Evolutionary conservation across 1,284 basidiomycete genomes (phyloP).

Genomic region (Pascua guehoae): DNA sequence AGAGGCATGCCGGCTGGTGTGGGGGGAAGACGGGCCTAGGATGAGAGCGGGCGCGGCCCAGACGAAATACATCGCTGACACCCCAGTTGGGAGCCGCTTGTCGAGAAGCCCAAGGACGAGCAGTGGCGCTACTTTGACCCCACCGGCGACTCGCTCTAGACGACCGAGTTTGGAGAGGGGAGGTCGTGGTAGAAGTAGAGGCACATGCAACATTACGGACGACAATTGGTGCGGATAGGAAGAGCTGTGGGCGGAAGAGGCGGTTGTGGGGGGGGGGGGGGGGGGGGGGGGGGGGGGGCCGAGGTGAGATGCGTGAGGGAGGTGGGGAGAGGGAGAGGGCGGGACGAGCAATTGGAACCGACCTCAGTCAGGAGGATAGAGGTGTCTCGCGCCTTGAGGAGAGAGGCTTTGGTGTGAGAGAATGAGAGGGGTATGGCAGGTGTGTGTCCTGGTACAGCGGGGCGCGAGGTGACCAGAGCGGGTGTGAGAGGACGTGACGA

Average conservation of each 20-base stretch:
- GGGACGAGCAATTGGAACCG: too few species aligned
- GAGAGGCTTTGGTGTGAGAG: too few species aligned
- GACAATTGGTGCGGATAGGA: not conserved
- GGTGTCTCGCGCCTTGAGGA: too few species aligned
- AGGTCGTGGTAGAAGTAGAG: constrained; percentile 5
- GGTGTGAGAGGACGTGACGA: too few species aligned
- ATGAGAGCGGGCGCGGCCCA: not conserved
- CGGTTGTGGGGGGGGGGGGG: too few species aligned
- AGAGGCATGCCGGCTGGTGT: not conserved
- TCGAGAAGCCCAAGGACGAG: constrained; percentile 32
- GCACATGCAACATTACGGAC: constrained; percentile 8
- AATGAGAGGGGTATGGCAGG: too few species aligned
- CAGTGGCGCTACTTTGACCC: constrained; percentile 49
- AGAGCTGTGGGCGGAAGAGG: not conserved
- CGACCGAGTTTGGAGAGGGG: not conserved
- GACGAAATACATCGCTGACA: constrained; percentile 6
- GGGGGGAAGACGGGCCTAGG: not conserved
- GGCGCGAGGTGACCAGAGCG: too few species aligned
- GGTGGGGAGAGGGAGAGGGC: too few species aligned
- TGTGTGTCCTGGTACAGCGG: too few species aligned
- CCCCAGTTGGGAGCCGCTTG: constrained; percentile 42
- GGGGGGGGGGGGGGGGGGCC: too few species aligned
- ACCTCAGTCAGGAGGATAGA: too few species aligned
- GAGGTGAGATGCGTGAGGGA: too few species aligned
- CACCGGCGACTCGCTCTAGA: constrained; percentile 23